Base-by-base conservation (phyloP, 345 rosid genomes). In the Conringia planisiliqua region DNA sequence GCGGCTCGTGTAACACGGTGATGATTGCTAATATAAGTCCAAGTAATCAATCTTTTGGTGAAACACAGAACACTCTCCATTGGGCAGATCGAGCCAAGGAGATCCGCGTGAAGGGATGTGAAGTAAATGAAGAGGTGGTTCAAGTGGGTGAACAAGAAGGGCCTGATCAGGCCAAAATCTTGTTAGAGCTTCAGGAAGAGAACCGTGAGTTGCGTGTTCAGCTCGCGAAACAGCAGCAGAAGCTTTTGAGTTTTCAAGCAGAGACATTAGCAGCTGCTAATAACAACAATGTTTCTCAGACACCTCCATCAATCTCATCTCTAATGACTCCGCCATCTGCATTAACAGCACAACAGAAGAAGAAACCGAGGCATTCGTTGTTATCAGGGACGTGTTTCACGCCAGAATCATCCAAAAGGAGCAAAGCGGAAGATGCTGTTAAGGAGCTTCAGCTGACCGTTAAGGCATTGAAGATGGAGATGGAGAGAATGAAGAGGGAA, bases 41-140 rank as follows among this genome's bases (percentile, higher is more conserved):
- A 6, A 85, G 94, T 89, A 91, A 84, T 85, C 86, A 83, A 65
- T 82, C 91, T 0, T 93, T 93, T 68, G 90, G 96, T 48, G 98
- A 93, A 84, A 91, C 97, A 50, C 98, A 93, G 75, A 93, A 91
- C 78, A 93, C 98, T 24, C 90, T 93, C 48, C 97, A 93, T 52
- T 93, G 98, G 98, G 98, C 98, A 52, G 91, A 93, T 71, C 83
- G 97, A 72, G 96, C 98, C 47, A 93, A 93, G 86, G 90, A 93
- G 72, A 93, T 93, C 71, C 80, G 89, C 1, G 78, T 86, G 57
- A 88, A 86, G 91, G 87, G 78, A 56, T 66, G 81, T 63, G 88
- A 88, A 22, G 80, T 81, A 40, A 84, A 80, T 29, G 92, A 82
- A 63, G 97, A 86, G 70, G 35, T 77, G 48, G 73, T 77, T 55